phyloP scores from a whole-genome alignment of 139 green algal genomes.

The Desmodesmus armatus region DNA sequence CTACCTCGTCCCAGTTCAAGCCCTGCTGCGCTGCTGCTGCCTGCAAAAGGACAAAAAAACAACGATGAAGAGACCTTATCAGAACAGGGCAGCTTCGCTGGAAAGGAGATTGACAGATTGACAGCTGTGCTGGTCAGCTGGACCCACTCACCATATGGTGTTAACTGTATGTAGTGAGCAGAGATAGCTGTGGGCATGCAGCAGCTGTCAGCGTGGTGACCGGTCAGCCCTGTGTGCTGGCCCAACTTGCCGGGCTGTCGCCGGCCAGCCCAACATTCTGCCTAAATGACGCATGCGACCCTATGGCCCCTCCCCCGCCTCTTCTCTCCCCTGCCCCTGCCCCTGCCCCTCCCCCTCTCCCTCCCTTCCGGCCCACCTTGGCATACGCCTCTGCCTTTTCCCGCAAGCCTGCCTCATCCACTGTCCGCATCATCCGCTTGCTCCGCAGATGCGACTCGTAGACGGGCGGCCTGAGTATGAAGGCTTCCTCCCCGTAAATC shows the following conservation, averaged over 20 bases:
- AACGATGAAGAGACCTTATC: not conserved
- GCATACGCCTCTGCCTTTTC: constrained; percentile 72
- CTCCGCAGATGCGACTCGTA: constrained; percentile 78
- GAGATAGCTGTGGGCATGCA: no score
- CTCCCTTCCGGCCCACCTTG: constrained; percentile 43
- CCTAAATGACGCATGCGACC: no score
- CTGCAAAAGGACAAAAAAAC: not conserved
- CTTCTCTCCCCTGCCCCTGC: not conserved
- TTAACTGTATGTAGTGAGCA: no score
- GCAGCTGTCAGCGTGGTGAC: no score
- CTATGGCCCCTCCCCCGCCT: no score
- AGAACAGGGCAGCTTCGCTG: not conserved
- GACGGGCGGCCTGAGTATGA: constrained; percentile 70
- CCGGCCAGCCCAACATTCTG: no score
- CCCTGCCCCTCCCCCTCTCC: not conserved
- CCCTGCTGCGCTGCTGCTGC: constrained; percentile 48
- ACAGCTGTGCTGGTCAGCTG: no score
- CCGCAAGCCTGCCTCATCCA: constrained; percentile 74
- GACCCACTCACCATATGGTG: no score
- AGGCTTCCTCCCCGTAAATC: constrained; percentile 88
- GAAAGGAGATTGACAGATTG: not conserved
- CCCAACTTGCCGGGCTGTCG: no score
- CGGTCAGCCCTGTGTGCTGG: no score
- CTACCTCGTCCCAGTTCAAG: constrained; percentile 56
- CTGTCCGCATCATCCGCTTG: constrained; percentile 61